Base-by-base conservation (phyloP, 495 filamentous ascomycete species). In the Peziza echinospora region DNA sequence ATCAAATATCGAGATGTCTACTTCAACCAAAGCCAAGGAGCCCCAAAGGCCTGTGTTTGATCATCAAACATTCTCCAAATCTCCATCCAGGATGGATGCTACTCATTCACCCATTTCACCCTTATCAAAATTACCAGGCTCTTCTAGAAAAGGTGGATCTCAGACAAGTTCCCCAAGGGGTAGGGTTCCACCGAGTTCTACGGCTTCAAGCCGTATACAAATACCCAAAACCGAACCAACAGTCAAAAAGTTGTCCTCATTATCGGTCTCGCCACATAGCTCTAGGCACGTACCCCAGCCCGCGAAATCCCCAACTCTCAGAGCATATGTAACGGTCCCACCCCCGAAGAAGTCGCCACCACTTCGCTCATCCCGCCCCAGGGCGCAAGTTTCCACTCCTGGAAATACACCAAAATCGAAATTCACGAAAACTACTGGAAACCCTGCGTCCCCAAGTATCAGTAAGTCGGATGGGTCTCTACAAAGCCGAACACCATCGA, bases 281-380 rank as follows among this genome's bases (percentile, higher is more conserved):
- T 59, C 56, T 10, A 53, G 56, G 28, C 55, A 52, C 26, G 39
- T 47, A n/a, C 55, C 55, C 5, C 56, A 58, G 24, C 50, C 62
- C 39, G 53, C 56, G 2, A 68, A 60, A 47, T 70, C 65, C 46
- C 67, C 69, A 21, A 70, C 64, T 37, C 58, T 81, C 13, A 67
- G 71, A 45, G 78, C 76, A n/a, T 77, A 77, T 62, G 76, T 83
- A 50, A 68, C 72, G 45, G 67, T 70, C 16, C 72, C 76, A 9
- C 67, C 63, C 24, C 70, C 70, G 5, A 74, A 75, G 46, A 71
- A 71, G 47, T 82, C 78, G 0, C 56, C 56, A 0, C 52, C 49
- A 34, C 47, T 59, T 9, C 47, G 56, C 30, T 59, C 56, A 39
- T 59, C 56, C 23, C 50, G 56, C 13, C 30, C 30, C 3, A 37